phyloP scores from a whole-genome alignment of 2,329 filamentous ascomycete genomes.

The Pleomassaria siparia region DNA sequence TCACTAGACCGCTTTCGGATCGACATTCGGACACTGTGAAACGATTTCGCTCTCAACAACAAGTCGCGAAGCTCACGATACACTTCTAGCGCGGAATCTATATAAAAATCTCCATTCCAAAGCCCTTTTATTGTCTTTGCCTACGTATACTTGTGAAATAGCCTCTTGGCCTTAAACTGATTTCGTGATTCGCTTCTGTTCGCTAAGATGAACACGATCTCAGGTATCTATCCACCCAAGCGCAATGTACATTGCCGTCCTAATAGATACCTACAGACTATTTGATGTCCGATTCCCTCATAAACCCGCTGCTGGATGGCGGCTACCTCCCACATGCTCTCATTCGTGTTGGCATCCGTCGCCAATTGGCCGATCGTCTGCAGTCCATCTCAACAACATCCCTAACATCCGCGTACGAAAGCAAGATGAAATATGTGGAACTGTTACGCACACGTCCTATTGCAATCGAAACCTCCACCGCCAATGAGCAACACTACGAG shows the following conservation, averaged over 20 bases:
- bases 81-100: neutral
- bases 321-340: slow-evolving; percentile 65
- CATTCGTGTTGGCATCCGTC: slow-evolving; percentile 66
- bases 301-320: slow-evolving; percentile 57
- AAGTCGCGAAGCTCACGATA: slow-evolving; percentile 22
- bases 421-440: slow-evolving; percentile 66
- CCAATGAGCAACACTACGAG: slow-evolving; percentile 73
- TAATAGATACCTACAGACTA: slow-evolving; percentile 19
- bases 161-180: neutral
- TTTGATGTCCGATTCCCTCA: slow-evolving; percentile 26
- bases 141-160: neutral
- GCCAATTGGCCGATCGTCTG: slow-evolving; percentile 65
- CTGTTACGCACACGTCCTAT: slow-evolving; percentile 63
- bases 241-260: neutral
- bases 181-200: neutral
- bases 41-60: slow-evolving; percentile 21
- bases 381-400: slow-evolving; percentile 57
- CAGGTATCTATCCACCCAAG: slow-evolving; percentile 19
- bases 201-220: slow-evolving; percentile 35
- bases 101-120: neutral
- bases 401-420: slow-evolving; percentile 55
- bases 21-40: slow-evolving; percentile 14
- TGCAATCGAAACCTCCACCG: slow-evolving; percentile 66
- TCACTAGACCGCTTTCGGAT: slow-evolving; percentile 19
- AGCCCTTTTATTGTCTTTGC: neutral